phyloP scores from a whole-genome alignment of 495 filamentous ascomycete genomes.

The Penicillium coprophilum region DNA sequence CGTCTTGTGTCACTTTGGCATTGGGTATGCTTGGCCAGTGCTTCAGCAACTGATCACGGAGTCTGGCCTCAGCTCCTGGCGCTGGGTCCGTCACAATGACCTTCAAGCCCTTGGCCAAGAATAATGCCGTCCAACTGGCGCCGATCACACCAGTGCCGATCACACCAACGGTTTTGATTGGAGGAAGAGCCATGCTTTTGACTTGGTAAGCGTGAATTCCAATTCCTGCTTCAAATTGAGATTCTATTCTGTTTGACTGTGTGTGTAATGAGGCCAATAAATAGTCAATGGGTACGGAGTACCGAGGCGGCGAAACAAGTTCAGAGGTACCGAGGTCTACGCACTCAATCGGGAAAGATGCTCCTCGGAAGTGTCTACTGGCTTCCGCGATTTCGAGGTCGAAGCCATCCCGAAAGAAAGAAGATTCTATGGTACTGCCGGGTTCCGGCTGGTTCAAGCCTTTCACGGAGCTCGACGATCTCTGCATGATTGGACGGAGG shows the following conservation, averaged over 20 bases:
- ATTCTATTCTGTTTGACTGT: not conserved
- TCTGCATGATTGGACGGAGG: too few relatives aligned
- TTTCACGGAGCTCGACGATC: too few relatives aligned
- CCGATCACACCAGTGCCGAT: constrained; percentile 27
- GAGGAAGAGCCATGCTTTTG: not conserved
- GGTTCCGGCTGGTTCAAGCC: too few relatives aligned
- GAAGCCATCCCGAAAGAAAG: too few relatives aligned
- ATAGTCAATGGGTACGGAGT: not conserved
- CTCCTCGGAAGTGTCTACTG: not conserved
- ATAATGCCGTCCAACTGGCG: constrained; percentile 24
- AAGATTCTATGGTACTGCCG: too few relatives aligned
- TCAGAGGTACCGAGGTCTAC: not conserved
- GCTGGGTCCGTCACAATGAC: constrained; percentile 26
- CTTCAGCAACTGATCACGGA: constrained; percentile 13
- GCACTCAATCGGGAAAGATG: not conserved
- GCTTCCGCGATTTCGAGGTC: not conserved
- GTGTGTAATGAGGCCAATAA: not conserved
- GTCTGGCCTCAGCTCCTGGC: constrained; percentile 18
- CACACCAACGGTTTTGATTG: constrained; percentile 21
- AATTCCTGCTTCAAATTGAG: not conserved
- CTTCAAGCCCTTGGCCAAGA: constrained; percentile 20
- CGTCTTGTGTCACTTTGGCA: not conserved
- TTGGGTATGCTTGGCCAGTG: constrained; percentile 9
- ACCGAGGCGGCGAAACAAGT: not conserved
- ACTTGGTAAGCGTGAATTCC: not conserved